Evolutionary conservation across 148 eudicot species (phyloP), one percentile per base, ranked within the genome.

Genomic region (Dianthus caryophyllus): DNA sequence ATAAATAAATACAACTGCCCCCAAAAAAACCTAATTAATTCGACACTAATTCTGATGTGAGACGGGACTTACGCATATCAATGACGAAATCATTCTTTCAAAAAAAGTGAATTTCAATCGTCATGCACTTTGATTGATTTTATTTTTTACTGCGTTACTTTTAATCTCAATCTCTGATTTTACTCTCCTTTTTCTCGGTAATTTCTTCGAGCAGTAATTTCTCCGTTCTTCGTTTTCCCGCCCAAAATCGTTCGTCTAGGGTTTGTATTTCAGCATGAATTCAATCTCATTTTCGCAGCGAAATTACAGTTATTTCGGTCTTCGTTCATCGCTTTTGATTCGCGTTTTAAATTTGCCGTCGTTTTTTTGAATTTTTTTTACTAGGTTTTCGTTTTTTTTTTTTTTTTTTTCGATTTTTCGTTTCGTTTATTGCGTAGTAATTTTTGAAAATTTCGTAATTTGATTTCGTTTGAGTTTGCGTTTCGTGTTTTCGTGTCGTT

Each of bases 141-240:
- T n/a, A n/a, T n/a, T n/a, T n/a, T n/a, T n/a, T n/a, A n/a, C 47
- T 59, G 36, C 24, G 48, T 49, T 7, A 20, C 38, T 10, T 1
- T 12, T 1, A 41, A 13, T 31, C 27, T 48, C 33, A 26, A 9
- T 16, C 15, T 26, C 41, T 54, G 20, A 69, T 51, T 60, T 39
- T 29, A 33, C 33, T 62, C 64, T 46, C 61, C 63, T 24, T 26
- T 38, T 49, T 49, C 41, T 16, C 9, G 38, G 15, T 47, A 9
- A 15, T 7, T 3, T 41, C n/a, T 41, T 29, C 25, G 16, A 27
- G 4, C 64, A 18, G 46, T 60, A 60, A 38, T 60, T 60, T 60
- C 64, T 60, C 6, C 55, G 26, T 44, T 55, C 25, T 7, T 61
- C 24, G 5, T 51, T 71, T 36, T 70, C 73, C 63, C 55, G 70